Evolutionary conservation across 2,329 filamentous ascomycete species (phyloP).

Genomic region (Trichoderma sp.): DNA sequence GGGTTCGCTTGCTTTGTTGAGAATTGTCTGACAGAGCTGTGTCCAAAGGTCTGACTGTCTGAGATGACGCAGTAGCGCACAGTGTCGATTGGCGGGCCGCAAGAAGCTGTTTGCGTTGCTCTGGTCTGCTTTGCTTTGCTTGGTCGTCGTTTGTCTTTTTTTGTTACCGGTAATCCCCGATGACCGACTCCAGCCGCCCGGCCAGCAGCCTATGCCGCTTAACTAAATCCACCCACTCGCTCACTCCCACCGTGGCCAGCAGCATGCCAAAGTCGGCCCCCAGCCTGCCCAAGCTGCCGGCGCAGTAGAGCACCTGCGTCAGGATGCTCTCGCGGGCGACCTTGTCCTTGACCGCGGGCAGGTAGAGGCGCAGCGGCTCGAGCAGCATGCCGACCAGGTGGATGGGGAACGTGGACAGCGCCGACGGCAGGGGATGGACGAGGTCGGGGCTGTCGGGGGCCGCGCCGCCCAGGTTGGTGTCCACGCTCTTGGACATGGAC

Average conservation of each 20-base stretch:
- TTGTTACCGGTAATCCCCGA: constrained; percentile 52
- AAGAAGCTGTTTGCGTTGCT: background rate
- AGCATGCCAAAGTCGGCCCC: constrained; percentile 93
- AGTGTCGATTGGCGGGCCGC: background rate
- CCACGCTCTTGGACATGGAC: constrained; percentile 87
- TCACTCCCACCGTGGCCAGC: constrained; percentile 61
- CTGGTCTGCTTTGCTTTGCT: too few species aligned
- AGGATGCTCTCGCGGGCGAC: constrained; percentile 82
- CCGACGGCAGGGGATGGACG: constrained; percentile 68
- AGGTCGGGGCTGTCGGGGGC: constrained; percentile 37
- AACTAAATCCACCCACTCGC: constrained; percentile 86
- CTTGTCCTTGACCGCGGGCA: constrained; percentile 80
- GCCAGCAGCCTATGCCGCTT: constrained; percentile 85
- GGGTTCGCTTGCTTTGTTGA: background rate
- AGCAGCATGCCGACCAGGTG: constrained; percentile 81
- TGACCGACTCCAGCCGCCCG: constrained; percentile 71
- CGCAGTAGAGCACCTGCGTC: constrained; percentile 91
- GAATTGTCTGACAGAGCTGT: background rate
- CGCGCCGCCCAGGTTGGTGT: constrained; percentile 45
- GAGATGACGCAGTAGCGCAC: constrained; percentile 17
- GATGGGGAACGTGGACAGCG: constrained; percentile 80
- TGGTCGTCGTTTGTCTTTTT: too few species aligned
- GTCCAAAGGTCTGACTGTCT: constrained; percentile 14
- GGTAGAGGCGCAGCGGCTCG: constrained; percentile 72
- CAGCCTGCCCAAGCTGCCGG: constrained; percentile 83